phyloP scores from a whole-genome alignment of 2,329 filamentous ascomycete genomes.

The Lecanicillium sp. region DNA sequence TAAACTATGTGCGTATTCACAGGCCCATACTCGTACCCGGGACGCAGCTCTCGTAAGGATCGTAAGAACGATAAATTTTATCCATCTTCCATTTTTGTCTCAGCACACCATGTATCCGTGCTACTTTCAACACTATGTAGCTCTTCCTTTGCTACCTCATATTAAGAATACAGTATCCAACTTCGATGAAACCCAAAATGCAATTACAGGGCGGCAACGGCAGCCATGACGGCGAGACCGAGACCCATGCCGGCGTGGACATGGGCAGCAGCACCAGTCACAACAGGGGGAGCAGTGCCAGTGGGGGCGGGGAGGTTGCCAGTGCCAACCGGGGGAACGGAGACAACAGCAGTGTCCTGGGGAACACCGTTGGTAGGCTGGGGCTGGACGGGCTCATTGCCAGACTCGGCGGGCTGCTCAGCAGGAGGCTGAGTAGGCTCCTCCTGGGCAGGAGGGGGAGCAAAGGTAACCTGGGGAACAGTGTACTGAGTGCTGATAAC shows the following conservation, averaged over 20 bases:
- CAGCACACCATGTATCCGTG: conserved; percentile 4
- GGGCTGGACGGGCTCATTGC: conserved; percentile 13
- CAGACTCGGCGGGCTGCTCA: conserved; percentile 4
- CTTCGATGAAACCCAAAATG: conserved; percentile 1
- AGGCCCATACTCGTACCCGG: background rate
- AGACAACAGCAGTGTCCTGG: conserved; percentile 15
- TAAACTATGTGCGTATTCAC: conserved; percentile 4
- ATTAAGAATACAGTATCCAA: conserved; percentile 4
- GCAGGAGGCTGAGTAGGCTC: conserved; percentile 12
- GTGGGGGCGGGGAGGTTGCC: conserved; percentile 25
- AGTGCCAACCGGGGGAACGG: conserved; percentile 18
- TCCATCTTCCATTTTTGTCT: conserved; percentile 1
- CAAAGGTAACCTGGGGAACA: conserved; percentile 46
- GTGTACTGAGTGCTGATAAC: conserved; percentile 43
- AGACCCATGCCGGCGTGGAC: conserved; percentile 37
- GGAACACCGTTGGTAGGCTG: conserved; percentile 14
- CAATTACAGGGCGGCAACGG: conserved; percentile 39
- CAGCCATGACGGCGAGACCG: conserved; percentile 35
- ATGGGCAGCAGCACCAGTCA: conserved; percentile 31
- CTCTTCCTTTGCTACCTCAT: conserved; percentile 3
- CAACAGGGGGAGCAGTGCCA: conserved; percentile 24
- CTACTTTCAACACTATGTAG: too few species aligned
- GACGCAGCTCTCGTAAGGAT: conserved; percentile 42
- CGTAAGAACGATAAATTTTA: conserved; percentile 42
- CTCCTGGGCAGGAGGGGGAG: conserved; percentile 19